These are phyloP conservation scores for Niveomyces coronatus DNA, from an alignment of 2,329 filamentous ascomycete genomes.

Conservation along the genomic window DNA sequence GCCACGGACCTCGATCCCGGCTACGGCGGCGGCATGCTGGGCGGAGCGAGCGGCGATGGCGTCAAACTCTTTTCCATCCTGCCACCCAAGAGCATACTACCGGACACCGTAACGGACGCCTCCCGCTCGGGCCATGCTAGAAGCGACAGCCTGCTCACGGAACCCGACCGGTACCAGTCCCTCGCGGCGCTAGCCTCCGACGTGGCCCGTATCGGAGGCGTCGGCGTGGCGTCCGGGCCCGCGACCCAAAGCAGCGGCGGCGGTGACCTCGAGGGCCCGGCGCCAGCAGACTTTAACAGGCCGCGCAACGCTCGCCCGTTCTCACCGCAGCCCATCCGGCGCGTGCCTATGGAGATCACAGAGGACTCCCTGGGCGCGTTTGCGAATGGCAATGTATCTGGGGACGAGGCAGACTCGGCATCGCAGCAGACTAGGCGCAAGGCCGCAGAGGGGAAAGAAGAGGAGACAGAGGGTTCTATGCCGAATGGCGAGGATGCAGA, in stretches of 20 bases:
- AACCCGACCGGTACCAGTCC: conserved; percentile 46
- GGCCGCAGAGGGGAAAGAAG: conserved; percentile 11
- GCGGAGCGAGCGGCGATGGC: conserved; percentile 23
- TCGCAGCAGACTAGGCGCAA: conserved; percentile 10
- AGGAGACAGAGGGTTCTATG: no score
- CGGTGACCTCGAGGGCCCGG: conserved; percentile 40
- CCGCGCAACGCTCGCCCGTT: conserved; percentile 47
- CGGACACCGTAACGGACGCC: conserved; percentile 35
- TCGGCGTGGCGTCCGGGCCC: no score
- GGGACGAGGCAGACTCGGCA: conserved; percentile 12
- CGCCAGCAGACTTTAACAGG: conserved; percentile 43
- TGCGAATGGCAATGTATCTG: background rate
- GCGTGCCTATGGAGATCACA: conserved; percentile 30
- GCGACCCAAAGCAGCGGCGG: conserved; percentile 5
- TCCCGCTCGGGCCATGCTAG: conserved; percentile 30
- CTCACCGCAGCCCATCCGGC: conserved; percentile 43
- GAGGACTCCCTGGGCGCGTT: conserved; percentile 26
- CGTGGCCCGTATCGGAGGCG: background rate
- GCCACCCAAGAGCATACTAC: conserved; percentile 53
- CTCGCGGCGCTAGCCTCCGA: conserved; percentile 36
- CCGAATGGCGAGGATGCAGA: no score
- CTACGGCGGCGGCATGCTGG: conserved; percentile 14
- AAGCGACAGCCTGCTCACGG: conserved; percentile 45
- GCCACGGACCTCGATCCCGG: conserved; percentile 30
- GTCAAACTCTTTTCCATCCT: conserved; percentile 54